These are phyloP conservation scores for Lantana camara DNA, from an alignment of 257 asterid species.

Conservation along the genomic window DNA sequence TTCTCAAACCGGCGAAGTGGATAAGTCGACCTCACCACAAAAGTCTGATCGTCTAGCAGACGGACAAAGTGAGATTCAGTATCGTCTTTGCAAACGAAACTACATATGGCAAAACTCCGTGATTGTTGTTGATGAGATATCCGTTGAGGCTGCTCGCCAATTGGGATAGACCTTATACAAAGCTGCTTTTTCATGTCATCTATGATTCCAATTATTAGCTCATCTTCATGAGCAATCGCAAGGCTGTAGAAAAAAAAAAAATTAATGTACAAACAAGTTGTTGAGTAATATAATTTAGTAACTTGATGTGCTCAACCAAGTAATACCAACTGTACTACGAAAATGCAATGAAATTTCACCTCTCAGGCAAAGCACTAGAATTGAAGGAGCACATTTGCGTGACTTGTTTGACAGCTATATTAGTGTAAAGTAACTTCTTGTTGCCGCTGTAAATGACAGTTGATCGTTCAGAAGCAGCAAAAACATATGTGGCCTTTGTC, in stretches of 20 bases:
- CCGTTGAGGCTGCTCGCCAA: constrained; percentile 97
- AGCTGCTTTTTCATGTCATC: constrained; percentile 99
- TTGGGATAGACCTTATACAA: constrained; percentile 92
- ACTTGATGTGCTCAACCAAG: constrained; percentile 1
- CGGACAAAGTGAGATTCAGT: constrained; percentile 82
- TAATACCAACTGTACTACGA: constrained; percentile 12
- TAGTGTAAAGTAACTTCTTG: constrained; percentile 78
- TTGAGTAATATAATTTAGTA: no score
- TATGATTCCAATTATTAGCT: constrained; percentile 92
- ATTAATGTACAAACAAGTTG: no score
- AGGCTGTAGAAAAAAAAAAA: no score
- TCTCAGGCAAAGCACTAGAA: constrained; percentile 82
- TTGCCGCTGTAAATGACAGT: constrained; percentile 84
- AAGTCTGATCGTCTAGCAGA: constrained; percentile 92
- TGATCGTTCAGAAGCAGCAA: constrained; percentile 92
- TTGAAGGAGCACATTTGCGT: constrained; percentile 85
- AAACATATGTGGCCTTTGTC: constrained; percentile 73
- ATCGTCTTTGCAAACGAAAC: constrained; percentile 80
- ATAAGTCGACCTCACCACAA: constrained; percentile 83
- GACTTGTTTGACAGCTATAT: constrained; percentile 77
- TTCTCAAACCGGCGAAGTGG: constrained; percentile 84
- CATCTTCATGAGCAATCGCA: constrained; percentile 97
- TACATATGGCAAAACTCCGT: constrained; percentile 84
- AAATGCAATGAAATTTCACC: constrained; percentile 44
- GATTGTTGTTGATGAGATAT: constrained; percentile 99